Base-by-base conservation (phyloP, 805 yeast species). In the Blastobotrys peoriensis region DNA sequence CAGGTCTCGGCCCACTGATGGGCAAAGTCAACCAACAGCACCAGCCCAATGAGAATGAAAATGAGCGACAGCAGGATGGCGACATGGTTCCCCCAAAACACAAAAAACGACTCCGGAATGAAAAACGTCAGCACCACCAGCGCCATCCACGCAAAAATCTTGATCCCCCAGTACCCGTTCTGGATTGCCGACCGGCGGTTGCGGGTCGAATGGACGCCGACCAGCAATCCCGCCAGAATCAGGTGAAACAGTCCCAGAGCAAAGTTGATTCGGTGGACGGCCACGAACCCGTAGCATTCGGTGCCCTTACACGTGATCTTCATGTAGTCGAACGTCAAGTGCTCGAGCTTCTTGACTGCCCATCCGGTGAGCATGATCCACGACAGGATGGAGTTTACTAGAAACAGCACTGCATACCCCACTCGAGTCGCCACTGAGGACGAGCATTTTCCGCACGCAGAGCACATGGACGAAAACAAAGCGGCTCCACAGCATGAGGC, bases 1-100 rank as follows among this genome's bases (percentile, higher is more conserved):
- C 98, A 93, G 5, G 84, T 85, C 57, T 93, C 99, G 0, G 98
- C 97, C 96, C 97, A 93, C 54, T 91, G 91, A 64, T 93, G 98
- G 3, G 98, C 98, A 71, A 87, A 93, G 64, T 93, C 98, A 25
- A 93, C 97, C 40, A 93, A 69, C 40, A 93, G 70, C 10, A 94
- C 83, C 46, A 93, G 73, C 1, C 98, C 98, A 49, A 93, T 86
- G 13, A 93, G 80, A 30, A 91, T 76, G 66, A 93, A 93, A 3
- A 88, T 59, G 2, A 91, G 83, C 36, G 96, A 86, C 55, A 87
- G 81, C 3, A 87, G 65, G 23, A 89, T 83, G 4, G 97, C 87
- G 36, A 93, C 70, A 67, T 87, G 81, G 62, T 86, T 93, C 1
- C 98, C 97, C 80, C 95, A 93, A 57, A 83, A 73, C 13, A 89